Conservation (phyloP, 106 monocot species). For the Acorus gramineus region DNA sequence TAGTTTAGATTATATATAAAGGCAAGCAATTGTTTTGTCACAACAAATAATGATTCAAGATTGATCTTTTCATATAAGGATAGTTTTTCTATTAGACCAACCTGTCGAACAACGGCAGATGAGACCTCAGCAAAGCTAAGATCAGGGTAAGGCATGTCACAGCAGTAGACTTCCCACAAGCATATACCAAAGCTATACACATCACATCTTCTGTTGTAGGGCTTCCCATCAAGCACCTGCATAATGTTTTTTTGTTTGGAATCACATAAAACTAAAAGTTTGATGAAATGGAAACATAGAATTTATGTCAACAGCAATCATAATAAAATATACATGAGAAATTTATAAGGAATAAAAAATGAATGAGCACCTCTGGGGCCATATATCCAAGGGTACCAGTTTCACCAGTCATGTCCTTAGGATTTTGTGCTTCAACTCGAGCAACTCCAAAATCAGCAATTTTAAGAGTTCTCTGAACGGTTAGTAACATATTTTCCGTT, state of each 20-base stretch:
- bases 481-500: conserved; percentile 76
- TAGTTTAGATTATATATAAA: not conserved
- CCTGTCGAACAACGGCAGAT: conserved; percentile 62
- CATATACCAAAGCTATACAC: conserved; percentile 78
- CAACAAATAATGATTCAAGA: not conserved
- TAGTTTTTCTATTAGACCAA: conserved; percentile 4
- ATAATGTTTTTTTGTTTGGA: not conserved
- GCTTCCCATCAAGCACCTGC: conserved; percentile 65
- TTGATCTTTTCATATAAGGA: not conserved
- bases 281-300: not conserved
- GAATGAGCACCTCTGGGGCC: conserved; percentile 70
- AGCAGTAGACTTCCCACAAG: conserved; percentile 77
- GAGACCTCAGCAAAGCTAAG: conserved; percentile 59
- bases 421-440: conserved; percentile 82
- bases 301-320: not conserved
- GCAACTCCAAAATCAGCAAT: conserved; percentile 98
- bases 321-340: not conserved
- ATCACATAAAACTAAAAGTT: not conserved
- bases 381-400: conserved; percentile 94
- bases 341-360: not conserved
- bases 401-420: conserved; percentile 90
- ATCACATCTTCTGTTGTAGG: conserved; percentile 68
- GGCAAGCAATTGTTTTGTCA: too few relatives aligned
- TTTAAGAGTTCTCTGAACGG: conserved; percentile 33
- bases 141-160: conserved; percentile 61